A percentile compares a stretch with the other conserved stretches of the same genome.
These are phyloP conservation scores for Eleusine coracana DNA, from an alignment of 176 grass and related monocot species.

Conservation along the genomic window DNA sequence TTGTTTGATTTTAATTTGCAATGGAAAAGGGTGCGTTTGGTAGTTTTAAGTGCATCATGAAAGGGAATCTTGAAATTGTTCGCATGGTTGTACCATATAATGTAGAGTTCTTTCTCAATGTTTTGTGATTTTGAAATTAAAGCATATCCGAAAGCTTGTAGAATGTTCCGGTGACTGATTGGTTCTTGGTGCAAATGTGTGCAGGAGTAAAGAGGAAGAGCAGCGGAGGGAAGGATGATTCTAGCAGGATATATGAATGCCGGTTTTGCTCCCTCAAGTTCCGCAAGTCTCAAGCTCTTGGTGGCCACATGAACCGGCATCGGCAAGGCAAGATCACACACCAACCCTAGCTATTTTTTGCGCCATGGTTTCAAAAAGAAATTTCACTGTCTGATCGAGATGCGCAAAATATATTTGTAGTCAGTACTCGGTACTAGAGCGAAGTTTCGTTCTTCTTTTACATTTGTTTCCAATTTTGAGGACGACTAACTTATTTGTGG, in stretches of 20 bases:
- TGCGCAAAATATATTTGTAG: neutral
- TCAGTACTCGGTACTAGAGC: neutral
- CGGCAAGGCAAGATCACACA: slow-evolving; percentile 69
- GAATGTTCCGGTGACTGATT: neutral
- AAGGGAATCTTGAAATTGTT: neutral
- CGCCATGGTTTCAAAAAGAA: neutral
- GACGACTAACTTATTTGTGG: neutral
- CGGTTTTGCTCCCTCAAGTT: slow-evolving; percentile 98
- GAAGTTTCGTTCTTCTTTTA: neutral
- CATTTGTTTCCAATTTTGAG: slow-evolving; percentile 17
- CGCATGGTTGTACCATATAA: neutral
- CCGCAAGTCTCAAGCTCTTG: slow-evolving; percentile 94
- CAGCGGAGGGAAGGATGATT: slow-evolving; percentile 66
- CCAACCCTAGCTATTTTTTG: slow-evolving; percentile 12
- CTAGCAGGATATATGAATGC: slow-evolving; percentile 86
- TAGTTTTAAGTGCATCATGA: neutral
- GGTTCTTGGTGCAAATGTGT: neutral
- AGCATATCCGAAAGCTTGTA: neutral
- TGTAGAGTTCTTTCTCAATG: neutral
- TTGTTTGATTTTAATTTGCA: slow-evolving; percentile 1
- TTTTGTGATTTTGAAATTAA: neutral
- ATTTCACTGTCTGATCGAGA: neutral
- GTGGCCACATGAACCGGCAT: slow-evolving; percentile 98
- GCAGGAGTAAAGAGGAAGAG: slow-evolving; percentile 87
- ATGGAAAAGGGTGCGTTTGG: too few relatives aligned